These are phyloP conservation scores for Trametes polyzona DNA, from an alignment of 1,284 basidiomycete species.

Conservation along the genomic window DNA sequence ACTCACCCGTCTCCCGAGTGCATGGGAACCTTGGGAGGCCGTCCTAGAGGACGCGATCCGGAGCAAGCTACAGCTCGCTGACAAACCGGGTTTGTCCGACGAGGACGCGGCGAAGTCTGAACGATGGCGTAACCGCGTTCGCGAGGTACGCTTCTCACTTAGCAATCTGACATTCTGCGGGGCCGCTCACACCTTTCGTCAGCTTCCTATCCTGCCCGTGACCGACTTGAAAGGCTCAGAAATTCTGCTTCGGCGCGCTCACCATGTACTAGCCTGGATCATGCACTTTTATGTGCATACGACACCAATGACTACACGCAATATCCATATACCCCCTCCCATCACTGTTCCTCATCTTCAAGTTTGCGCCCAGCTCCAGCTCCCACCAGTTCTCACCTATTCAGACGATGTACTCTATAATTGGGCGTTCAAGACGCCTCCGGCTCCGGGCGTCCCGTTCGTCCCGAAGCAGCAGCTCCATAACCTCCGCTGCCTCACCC, in stretches of 20 bases:
- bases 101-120: conserved; percentile 51
- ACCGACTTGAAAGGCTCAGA: conserved; percentile 59
- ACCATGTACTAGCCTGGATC: conserved; percentile 84
- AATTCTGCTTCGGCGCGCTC: conserved; percentile 76
- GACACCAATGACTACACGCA: conserved; percentile 52
- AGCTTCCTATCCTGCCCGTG: conserved; percentile 57
- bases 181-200: not conserved
- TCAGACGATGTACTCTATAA: conserved; percentile 95
- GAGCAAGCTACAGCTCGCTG: conserved; percentile 59
- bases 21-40: conserved; percentile 77
- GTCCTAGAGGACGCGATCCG: conserved; percentile 55
- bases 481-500: conserved; percentile 66
- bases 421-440: conserved; percentile 59
- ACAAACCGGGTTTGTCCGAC: conserved; percentile 45
- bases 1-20: conserved; percentile 58
- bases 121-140: conserved; percentile 66
- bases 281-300: conserved; percentile 91
- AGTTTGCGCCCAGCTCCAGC: conserved; percentile 74
- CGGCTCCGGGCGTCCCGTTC: conserved; percentile 26
- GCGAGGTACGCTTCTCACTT: conserved; percentile 50
- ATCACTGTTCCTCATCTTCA: conserved; percentile 83
- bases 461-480: conserved; percentile 44
- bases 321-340: conserved; percentile 68
- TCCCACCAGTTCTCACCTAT: conserved; percentile 93
- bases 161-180: not conserved